Conservation (phyloP, 768 basidiomycete species). For the Trametes cubensis region DNA sequence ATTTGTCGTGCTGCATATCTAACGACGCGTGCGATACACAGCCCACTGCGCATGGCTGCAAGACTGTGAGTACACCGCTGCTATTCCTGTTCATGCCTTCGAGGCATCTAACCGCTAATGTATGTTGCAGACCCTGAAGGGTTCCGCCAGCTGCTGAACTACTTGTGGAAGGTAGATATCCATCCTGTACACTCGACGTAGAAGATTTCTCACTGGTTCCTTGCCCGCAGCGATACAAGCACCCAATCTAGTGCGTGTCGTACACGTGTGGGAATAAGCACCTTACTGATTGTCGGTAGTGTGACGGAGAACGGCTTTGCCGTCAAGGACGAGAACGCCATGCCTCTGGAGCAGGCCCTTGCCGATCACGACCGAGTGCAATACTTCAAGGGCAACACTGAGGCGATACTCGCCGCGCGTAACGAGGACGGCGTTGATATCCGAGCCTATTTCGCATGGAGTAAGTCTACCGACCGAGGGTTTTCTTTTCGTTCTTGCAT, state of each 20-base stretch:
- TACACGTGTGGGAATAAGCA: neutral
- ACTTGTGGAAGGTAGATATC: constrained; percentile 60
- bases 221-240: constrained; percentile 42
- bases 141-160: constrained; percentile 71
- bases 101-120: constrained; percentile 21
- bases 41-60: constrained; percentile 70
- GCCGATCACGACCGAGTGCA: constrained; percentile 65
- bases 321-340: constrained; percentile 61
- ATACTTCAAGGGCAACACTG: constrained; percentile 64
- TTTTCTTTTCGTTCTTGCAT: neutral
- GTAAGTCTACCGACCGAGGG: constrained; percentile 39
- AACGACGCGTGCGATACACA: constrained; percentile 25
- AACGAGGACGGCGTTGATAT: constrained; percentile 65
- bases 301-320: constrained; percentile 80
- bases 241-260: constrained; percentile 55
- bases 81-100: neutral
- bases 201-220: neutral
- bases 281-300: constrained; percentile 33
- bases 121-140: constrained; percentile 56
- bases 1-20: neutral
- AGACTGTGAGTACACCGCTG: constrained; percentile 48
- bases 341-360: constrained; percentile 55
- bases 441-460: constrained; percentile 69
- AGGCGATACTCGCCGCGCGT: constrained; percentile 57
- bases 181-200: neutral